phyloP scores from a whole-genome alignment of 2,329 filamentous ascomycete species.

The Zasmidium citrigriseum region DNA sequence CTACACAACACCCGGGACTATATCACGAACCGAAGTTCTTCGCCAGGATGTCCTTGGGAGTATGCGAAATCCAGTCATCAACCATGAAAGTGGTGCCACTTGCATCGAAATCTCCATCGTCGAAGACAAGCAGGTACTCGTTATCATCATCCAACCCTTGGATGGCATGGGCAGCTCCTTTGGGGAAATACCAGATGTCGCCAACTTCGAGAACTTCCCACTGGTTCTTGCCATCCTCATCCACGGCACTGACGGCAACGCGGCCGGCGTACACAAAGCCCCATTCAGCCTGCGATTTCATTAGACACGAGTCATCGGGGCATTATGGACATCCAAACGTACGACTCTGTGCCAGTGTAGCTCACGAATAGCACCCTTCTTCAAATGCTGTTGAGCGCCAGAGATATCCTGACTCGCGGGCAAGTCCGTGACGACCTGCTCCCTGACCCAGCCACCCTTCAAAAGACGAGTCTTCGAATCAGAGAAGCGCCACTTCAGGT shows the following conservation, averaged over 20 bases:
- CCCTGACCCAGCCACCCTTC: constrained; percentile 65
- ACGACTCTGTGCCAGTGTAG: constrained; percentile 62
- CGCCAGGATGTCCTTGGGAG: constrained; percentile 62
- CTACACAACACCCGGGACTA: neutral
- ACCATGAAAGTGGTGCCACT: constrained; percentile 63
- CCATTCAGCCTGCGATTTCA: constrained; percentile 45
- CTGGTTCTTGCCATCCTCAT: constrained; percentile 53
- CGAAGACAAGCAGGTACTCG: constrained; percentile 55
- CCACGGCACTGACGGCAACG: constrained; percentile 53
- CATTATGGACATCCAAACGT: neutral
- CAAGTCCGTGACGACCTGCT: constrained; percentile 68
- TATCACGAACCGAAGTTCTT: constrained; percentile 59
- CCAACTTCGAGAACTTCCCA: constrained; percentile 49
- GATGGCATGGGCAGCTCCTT: constrained; percentile 64
- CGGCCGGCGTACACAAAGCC: constrained; percentile 56
- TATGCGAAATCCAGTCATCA: constrained; percentile 70
- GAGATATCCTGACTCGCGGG: constrained; percentile 67
- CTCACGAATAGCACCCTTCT: constrained; percentile 65
- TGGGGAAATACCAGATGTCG: constrained; percentile 26
- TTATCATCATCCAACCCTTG: constrained; percentile 68
- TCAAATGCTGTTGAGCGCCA: constrained; percentile 67
- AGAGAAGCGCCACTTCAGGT: constrained; percentile 67
- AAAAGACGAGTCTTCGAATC: constrained; percentile 65
- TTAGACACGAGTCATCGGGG: neutral
- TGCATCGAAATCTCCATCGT: constrained; percentile 58